phyloP scores from a whole-genome alignment of 1,139 yeast genomes.

The Diutina neorugosa region DNA sequence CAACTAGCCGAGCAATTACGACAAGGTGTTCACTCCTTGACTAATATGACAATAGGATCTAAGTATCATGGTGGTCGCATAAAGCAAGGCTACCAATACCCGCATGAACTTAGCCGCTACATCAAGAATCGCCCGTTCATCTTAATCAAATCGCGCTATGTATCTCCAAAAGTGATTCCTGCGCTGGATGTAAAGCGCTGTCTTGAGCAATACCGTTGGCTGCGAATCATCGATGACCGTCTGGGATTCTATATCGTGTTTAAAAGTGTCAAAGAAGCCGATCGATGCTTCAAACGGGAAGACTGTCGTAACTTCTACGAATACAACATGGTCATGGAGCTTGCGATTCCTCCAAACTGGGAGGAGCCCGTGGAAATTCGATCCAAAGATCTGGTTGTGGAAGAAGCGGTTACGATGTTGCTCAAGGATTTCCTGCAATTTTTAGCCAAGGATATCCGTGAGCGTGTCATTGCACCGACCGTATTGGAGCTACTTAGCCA shows the following conservation, averaged over 20 bases:
- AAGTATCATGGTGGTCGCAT: neutral
- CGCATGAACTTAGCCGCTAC: conserved; percentile 32
- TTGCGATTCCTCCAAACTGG: conserved; percentile 29
- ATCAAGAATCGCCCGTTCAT: conserved; percentile 47
- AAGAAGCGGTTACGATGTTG: conserved; percentile 49
- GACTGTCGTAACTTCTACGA: conserved; percentile 47
- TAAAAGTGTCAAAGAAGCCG: conserved; percentile 50
- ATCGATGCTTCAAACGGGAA: conserved; percentile 51
- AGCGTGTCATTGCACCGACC: conserved; percentile 60
- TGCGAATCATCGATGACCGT: conserved; percentile 47
- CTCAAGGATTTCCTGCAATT: conserved; percentile 53
- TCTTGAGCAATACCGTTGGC: conserved; percentile 49
- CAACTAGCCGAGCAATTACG: conserved; percentile 5
- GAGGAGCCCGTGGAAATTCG: conserved; percentile 7
- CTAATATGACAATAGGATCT: conserved; percentile 22
- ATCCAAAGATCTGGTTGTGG: conserved; percentile 21
- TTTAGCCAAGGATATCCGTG: conserved; percentile 62
- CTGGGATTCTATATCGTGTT: conserved; percentile 66
- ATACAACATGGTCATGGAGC: conserved; percentile 44
- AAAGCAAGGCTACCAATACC: conserved; percentile 24
- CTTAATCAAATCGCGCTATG: conserved; percentile 39
- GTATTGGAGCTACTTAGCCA: conserved; percentile 53
- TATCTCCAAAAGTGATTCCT: conserved; percentile 38
- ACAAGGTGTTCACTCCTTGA: conserved; percentile 9
- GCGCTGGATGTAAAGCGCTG: conserved; percentile 42